These are phyloP conservation scores for Lichtheimia hyalospora DNA, from an alignment of 371 early-diverging fungal genomes.

Conservation along the genomic window DNA sequence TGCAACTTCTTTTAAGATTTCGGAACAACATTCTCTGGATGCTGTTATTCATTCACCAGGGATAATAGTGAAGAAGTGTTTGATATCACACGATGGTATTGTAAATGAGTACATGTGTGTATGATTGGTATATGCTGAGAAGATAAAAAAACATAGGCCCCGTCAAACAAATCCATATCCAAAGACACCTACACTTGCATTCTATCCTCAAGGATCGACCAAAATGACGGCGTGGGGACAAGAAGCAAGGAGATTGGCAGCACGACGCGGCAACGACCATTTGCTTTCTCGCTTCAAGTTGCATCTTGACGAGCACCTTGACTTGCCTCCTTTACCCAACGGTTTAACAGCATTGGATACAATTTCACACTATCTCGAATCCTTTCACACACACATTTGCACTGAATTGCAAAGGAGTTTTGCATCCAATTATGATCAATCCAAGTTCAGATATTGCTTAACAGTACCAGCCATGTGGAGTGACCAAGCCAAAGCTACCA, in stretches of 20 bases:
- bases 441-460: slow-evolving; percentile 48
- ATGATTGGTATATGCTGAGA: neutral
- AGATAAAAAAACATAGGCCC: slow-evolving; percentile 25
- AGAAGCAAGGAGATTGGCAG: slow-evolving; percentile 43
- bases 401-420: slow-evolving; percentile 47
- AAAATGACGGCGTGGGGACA: slow-evolving; percentile 50
- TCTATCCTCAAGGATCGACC: slow-evolving; percentile 44
- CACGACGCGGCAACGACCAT: slow-evolving; percentile 41
- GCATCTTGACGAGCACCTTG: slow-evolving; percentile 44
- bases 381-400: slow-evolving; percentile 43
- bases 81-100: slow-evolving; percentile 49
- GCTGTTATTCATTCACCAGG: slow-evolving; percentile 52
- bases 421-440: slow-evolving; percentile 45
- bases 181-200: slow-evolving; percentile 45
- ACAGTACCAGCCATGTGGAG: slow-evolving; percentile 58
- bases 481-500: slow-evolving; percentile 49
- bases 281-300: slow-evolving; percentile 45
- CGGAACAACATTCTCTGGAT: slow-evolving; percentile 58
- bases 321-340: slow-evolving; percentile 21
- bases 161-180: slow-evolving; percentile 50
- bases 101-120: neutral
- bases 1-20: slow-evolving; percentile 43
- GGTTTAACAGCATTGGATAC: slow-evolving; percentile 15
- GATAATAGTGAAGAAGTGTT: slow-evolving; percentile 50
- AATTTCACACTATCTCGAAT: slow-evolving; percentile 40